These are phyloP conservation scores for Huiozyma sinensis DNA, from an alignment of 805 yeast genomes.

Conservation along the genomic window DNA sequence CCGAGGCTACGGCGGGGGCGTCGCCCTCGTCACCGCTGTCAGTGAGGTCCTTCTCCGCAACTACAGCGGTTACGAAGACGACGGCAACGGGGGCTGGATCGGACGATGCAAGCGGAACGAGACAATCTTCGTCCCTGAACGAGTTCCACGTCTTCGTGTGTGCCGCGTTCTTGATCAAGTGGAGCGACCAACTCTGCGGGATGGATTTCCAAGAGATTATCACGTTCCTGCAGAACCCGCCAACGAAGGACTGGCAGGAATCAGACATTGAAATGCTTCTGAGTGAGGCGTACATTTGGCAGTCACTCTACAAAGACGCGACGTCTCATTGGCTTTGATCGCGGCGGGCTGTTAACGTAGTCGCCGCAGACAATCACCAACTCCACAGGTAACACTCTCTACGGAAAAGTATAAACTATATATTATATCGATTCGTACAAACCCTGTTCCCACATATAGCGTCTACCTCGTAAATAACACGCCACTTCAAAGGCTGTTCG, in stretches of 20 bases:
- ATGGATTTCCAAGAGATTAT: constrained; percentile 94
- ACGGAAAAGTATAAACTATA: background rate
- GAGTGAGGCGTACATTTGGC: constrained; percentile 97
- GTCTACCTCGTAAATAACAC: background rate
- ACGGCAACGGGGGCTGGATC: background rate
- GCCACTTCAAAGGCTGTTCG: constrained; percentile 26
- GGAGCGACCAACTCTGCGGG: constrained; percentile 63
- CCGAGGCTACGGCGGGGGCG: constrained; percentile 1
- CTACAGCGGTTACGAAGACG: background rate
- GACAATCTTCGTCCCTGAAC: constrained; percentile 36
- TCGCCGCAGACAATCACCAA: background rate
- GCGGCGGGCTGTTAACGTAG: background rate
- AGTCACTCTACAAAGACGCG: constrained; percentile 80
- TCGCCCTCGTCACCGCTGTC: background rate
- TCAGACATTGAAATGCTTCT: constrained; percentile 83
- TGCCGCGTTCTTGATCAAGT: constrained; percentile 87
- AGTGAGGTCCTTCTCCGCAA: background rate
- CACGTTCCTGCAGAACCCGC: constrained; percentile 83
- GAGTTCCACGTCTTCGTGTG: constrained; percentile 95
- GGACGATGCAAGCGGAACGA: constrained; percentile 7
- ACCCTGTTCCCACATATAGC: background rate
- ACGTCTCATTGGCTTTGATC: constrained; percentile 60
- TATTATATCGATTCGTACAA: background rate
- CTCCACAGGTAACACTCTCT: background rate
- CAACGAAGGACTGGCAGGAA: constrained; percentile 77